Percentiles rank a stretch among this genome's conserved stretches.
Conservation (phyloP, 805 yeast species). For the Pichia ethanolica region DNA sequence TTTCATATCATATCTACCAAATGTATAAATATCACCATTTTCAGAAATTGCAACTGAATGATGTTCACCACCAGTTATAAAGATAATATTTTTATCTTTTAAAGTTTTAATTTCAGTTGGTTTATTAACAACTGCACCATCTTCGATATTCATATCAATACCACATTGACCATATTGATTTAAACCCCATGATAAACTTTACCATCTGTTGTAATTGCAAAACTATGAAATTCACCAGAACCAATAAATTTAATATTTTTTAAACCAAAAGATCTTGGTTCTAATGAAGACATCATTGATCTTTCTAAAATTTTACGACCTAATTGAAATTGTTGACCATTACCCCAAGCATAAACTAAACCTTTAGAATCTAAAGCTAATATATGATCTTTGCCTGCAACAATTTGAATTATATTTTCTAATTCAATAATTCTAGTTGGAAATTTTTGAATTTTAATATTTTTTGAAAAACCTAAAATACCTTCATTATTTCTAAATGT, state of each 20-base stretch:
- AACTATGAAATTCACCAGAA: slow-evolving; percentile 92
- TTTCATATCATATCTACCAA: slow-evolving; percentile 91
- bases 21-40: slow-evolving; percentile 68
- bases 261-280: slow-evolving; percentile 79
- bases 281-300: slow-evolving; percentile 63
- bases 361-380: slow-evolving; percentile 80
- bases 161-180: slow-evolving; percentile 98
- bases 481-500: slow-evolving; percentile 94
- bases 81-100: slow-evolving; percentile 46
- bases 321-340: slow-evolving; percentile 87
- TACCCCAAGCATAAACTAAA: slow-evolving; percentile 93
- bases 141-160: slow-evolving; percentile 65
- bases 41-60: slow-evolving; percentile 73
- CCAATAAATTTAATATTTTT: slow-evolving; percentile 74
- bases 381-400: slow-evolving; percentile 90
- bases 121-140: slow-evolving; percentile 70
- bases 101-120: slow-evolving; percentile 73
- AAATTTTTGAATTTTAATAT: slow-evolving; percentile 51
- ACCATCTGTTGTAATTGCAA: slow-evolving; percentile 74
- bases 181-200: slow-evolving; percentile 86
- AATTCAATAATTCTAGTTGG: slow-evolving; percentile 61
- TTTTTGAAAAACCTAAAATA: slow-evolving; percentile 68
- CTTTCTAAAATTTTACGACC: slow-evolving; percentile 82
- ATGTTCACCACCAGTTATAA: slow-evolving; percentile 90
- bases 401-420: slow-evolving; percentile 69